Evolutionary conservation across 1,284 basidiomycete genomes (phyloP).

Genomic region (Caloboletus inedulis): DNA sequence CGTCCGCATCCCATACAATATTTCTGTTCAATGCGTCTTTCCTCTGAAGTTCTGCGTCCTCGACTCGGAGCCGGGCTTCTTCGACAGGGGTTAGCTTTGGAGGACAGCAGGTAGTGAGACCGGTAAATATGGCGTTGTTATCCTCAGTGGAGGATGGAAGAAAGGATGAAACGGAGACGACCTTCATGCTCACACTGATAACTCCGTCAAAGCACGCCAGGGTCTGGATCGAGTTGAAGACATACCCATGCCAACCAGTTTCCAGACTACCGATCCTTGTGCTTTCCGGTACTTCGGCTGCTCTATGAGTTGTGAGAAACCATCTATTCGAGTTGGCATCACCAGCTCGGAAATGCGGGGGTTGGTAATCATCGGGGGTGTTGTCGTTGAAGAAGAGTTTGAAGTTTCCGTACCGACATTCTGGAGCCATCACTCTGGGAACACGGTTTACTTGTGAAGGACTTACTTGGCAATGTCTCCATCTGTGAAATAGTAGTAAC

Average conservation of each 20-base stretch:
- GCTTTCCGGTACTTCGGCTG: conserved; percentile 66
- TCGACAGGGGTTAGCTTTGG: conserved; percentile 51
- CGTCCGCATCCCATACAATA: conserved; percentile 54
- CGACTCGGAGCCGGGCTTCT: conserved; percentile 48
- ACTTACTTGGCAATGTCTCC: conserved; percentile 70
- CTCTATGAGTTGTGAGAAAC: conserved; percentile 72
- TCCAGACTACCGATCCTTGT: conserved; percentile 63
- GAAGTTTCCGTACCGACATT: conserved; percentile 77
- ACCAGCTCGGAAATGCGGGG: conserved; percentile 67
- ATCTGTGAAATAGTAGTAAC: conserved; percentile 73
- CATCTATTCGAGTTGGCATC: conserved; percentile 67
- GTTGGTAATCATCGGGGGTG: conserved; percentile 74
- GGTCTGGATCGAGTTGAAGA: conserved; percentile 2
- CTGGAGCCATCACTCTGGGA: conserved; percentile 36
- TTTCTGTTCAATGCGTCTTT: conserved; percentile 43
- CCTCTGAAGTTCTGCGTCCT: conserved; percentile 55
- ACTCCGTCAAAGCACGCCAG: conserved; percentile 9
- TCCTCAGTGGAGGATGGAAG: conserved; percentile 63
- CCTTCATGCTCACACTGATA: conserved; percentile 59
- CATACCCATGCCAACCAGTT: conserved; percentile 70
- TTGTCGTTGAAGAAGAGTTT: conserved; percentile 76
- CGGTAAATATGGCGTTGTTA: conserved; percentile 55
- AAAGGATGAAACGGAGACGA: conserved; percentile 68
- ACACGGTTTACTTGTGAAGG: background rate
- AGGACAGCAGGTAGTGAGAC: conserved; percentile 40